These are phyloP conservation scores for Zymoseptoria crescenta DNA, from an alignment of 2,329 filamentous ascomycete genomes.

Conservation along the genomic window DNA sequence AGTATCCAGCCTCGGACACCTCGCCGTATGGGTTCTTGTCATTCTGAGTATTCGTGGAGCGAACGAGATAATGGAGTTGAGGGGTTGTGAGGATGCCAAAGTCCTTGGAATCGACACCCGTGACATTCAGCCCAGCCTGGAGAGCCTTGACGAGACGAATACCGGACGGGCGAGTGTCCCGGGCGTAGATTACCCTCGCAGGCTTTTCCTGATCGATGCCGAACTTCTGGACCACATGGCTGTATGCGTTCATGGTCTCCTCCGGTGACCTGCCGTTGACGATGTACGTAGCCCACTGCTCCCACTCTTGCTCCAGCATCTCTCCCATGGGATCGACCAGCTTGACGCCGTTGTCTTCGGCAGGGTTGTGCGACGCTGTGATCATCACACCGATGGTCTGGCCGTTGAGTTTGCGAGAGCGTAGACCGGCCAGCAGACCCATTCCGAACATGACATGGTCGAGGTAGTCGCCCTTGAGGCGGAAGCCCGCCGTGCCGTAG, in stretches of 20 bases:
- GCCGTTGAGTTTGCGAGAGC: conserved; percentile 81
- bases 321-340: conserved; percentile 96
- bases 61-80: conserved; percentile 94
- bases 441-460: conserved; percentile 90
- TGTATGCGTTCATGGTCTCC: conserved; percentile 67
- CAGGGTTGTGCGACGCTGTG: conserved; percentile 86
- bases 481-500: conserved; percentile 58
- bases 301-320: conserved; percentile 93
- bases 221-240: conserved; percentile 64
- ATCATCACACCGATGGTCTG: conserved; percentile 96
- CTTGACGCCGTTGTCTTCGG: conserved; percentile 86
- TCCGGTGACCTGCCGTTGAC: conserved; percentile 76
- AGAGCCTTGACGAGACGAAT: conserved; percentile 73
- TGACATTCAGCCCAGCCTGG: conserved; percentile 68
- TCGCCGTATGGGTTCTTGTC: conserved; percentile 82
- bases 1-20: conserved; percentile 85
- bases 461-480: conserved; percentile 70
- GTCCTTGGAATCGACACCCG: conserved; percentile 67
- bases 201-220: conserved; percentile 62
- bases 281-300: conserved; percentile 75
- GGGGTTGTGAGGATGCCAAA: conserved; percentile 90
- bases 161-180: conserved; percentile 89
- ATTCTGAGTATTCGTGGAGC: conserved; percentile 86
- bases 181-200: conserved; percentile 78
- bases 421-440: conserved; percentile 77